A percentile compares a stretch with the other conserved stretches of the same genome.
phyloP scores from a whole-genome alignment of 2,329 filamentous ascomycete genomes.

The Cucurbitaria berberidis region DNA sequence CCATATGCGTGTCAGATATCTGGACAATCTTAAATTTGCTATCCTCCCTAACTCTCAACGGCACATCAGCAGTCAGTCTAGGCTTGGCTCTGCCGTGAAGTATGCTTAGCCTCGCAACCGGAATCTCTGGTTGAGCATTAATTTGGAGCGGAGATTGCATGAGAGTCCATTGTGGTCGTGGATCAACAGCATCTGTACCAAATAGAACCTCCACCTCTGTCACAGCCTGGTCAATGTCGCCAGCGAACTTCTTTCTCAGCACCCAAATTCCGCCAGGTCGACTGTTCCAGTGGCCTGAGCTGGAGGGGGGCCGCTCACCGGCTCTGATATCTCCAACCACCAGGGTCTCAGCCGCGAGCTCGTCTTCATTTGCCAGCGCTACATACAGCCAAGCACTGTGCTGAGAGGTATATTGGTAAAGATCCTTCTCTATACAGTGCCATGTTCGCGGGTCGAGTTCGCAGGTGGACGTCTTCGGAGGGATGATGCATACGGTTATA shows the following conservation, averaged over 20 bases:
- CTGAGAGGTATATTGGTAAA: slow-evolving; percentile 17
- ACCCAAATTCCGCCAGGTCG: slow-evolving; percentile 79
- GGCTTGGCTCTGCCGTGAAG: slow-evolving; percentile 70
- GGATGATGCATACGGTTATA: slow-evolving; percentile 36
- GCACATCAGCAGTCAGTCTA: slow-evolving; percentile 71
- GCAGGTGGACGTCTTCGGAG: slow-evolving; percentile 29
- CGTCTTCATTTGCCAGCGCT: slow-evolving; percentile 63
- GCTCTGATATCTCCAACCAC: slow-evolving; percentile 79
- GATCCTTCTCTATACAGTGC: slow-evolving; percentile 24
- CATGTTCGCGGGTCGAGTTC: slow-evolving; percentile 28
- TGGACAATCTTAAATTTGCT: slow-evolving; percentile 96
- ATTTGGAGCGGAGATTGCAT: slow-evolving; percentile 53
- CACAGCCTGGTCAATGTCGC: slow-evolving; percentile 71
- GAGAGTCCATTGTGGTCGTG: slow-evolving; percentile 79
- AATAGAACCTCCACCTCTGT: slow-evolving; percentile 85
- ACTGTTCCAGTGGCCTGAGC: slow-evolving; percentile 72
- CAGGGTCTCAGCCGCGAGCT: slow-evolving; percentile 71
- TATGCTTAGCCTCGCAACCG: slow-evolving; percentile 70
- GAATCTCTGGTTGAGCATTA: slow-evolving; percentile 54
- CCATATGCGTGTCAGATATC: slow-evolving; percentile 85
- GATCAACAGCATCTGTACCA: slow-evolving; percentile 86
- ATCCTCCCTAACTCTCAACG: slow-evolving; percentile 73
- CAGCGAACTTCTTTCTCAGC: slow-evolving; percentile 62
- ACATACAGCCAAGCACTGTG: slow-evolving; percentile 21
- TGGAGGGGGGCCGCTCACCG: slow-evolving; percentile 69